Conservation (phyloP, 1,284 basidiomycete genomes). For the Neolentinus lepideus region DNA sequence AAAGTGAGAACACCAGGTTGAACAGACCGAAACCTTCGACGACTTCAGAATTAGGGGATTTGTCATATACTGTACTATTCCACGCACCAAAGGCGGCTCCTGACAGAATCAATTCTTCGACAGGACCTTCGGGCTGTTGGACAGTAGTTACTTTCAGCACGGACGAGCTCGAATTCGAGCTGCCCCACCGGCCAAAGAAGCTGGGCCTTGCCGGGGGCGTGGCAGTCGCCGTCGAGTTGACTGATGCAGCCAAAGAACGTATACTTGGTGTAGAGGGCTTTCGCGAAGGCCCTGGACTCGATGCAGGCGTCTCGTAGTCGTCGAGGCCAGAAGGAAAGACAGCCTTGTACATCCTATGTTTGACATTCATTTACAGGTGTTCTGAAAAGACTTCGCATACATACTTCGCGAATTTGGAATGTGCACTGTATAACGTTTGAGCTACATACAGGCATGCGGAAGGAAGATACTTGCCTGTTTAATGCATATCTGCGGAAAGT, state of each 20-base stretch:
- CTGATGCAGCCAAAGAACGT: slow-evolving; percentile 18
- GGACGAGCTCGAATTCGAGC: slow-evolving; percentile 7
- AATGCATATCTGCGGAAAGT: slow-evolving; percentile 39
- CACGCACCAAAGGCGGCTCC: slow-evolving; percentile 66
- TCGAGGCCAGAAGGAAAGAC: slow-evolving; percentile 66
- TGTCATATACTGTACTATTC: background rate
- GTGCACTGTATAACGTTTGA: slow-evolving; percentile 37
- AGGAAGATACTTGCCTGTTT: slow-evolving; percentile 38
- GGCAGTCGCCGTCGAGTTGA: slow-evolving; percentile 14
- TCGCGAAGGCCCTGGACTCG: slow-evolving; percentile 36
- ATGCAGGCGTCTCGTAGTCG: slow-evolving; percentile 38
- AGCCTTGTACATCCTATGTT: slow-evolving; percentile 58
- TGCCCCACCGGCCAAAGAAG: slow-evolving; percentile 33
- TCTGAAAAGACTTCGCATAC: slow-evolving; percentile 9
- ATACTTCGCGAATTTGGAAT: slow-evolving; percentile 67
- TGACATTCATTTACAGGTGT: background rate
- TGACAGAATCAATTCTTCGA: slow-evolving; percentile 65
- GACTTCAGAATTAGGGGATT: slow-evolving; percentile 1
- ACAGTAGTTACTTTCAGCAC: slow-evolving; percentile 13
- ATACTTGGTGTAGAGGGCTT: slow-evolving; percentile 22
- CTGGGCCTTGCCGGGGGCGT: slow-evolving; percentile 17
- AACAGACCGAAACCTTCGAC: slow-evolving; percentile 57
- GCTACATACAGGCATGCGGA: slow-evolving; percentile 5
- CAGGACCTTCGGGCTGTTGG: slow-evolving; percentile 34
- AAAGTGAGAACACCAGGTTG: slow-evolving; percentile 69